Conservation (phyloP, 768 basidiomycete genomes). For the Brasilioporus rufonigricans region DNA sequence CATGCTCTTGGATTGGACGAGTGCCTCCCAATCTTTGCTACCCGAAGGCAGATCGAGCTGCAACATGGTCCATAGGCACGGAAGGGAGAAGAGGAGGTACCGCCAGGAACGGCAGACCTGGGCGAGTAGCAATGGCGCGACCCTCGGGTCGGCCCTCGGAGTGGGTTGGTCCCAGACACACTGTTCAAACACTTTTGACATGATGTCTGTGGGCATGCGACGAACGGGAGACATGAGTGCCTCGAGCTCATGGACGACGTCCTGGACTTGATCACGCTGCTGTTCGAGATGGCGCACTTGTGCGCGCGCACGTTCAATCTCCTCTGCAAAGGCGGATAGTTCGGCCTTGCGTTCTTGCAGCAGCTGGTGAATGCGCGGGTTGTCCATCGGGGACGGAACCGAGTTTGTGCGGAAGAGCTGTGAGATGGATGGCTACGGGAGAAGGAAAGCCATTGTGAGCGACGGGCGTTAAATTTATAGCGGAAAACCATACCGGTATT, state of each 20-base stretch:
- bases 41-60: conserved; percentile 24
- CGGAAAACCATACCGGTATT: conserved; percentile 21
- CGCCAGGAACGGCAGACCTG: conserved; percentile 34
- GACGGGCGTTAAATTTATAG: not conserved
- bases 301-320: conserved; percentile 24
- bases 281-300: conserved; percentile 20
- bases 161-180: conserved; percentile 13
- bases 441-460: not conserved
- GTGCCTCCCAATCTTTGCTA: conserved; percentile 21
- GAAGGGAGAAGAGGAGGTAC: conserved; percentile 28
- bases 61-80: conserved; percentile 24
- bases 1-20: conserved; percentile 28
- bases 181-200: conserved; percentile 25
- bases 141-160: conserved; percentile 10
- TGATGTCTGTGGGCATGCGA: conserved; percentile 32
- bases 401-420: conserved; percentile 29
- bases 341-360: conserved; percentile 16
- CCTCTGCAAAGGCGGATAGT: conserved; percentile 12
- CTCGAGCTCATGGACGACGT: conserved; percentile 24
- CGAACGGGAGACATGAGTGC: conserved; percentile 30
- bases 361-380: conserved; percentile 11
- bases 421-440: conserved; percentile 22
- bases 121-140: conserved; percentile 24
- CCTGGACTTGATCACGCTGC: conserved; percentile 3
- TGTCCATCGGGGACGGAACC: conserved; percentile 26